Conservation (phyloP, 1,284 basidiomycete species). For the Hypsizygus ulmarius region DNA sequence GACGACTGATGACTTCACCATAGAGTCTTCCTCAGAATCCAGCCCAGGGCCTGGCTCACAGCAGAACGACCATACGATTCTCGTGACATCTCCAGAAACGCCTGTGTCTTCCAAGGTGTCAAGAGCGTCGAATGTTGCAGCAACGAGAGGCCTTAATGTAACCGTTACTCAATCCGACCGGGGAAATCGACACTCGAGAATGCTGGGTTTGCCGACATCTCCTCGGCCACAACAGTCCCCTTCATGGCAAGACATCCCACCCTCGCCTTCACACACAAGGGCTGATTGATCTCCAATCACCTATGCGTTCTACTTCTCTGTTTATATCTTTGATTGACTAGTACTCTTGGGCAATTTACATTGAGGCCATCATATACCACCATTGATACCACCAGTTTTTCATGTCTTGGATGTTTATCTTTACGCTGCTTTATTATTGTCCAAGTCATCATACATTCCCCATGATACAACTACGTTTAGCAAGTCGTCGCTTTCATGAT, state of each 20-base stretch:
- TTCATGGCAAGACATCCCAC: conserved; percentile 26
- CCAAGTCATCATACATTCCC: conserved; percentile 30
- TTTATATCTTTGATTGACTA: conserved; percentile 15
- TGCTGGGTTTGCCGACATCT: conserved; percentile 62
- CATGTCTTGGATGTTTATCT: conserved; percentile 15
- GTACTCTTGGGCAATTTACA: conserved; percentile 10
- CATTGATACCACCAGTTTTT: conserved; percentile 21
- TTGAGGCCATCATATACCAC: conserved; percentile 19
- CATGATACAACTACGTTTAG: conserved; percentile 31
- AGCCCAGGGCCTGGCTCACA: conserved; percentile 33
- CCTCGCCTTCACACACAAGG: conserved; percentile 12
- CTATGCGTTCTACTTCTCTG: conserved; percentile 7
- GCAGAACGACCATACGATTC: conserved; percentile 24
- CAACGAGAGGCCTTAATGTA: conserved; percentile 69
- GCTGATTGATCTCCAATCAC: conserved; percentile 8
- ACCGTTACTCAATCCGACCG: conserved; percentile 46
- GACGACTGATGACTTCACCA: conserved; percentile 57
- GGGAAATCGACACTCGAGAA: conserved; percentile 57
- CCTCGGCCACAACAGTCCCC: conserved; percentile 50
- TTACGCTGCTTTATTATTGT: conserved; percentile 31
- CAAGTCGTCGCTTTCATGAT: too few species aligned
- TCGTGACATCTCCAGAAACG: conserved; percentile 35
- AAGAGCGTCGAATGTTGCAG: conserved; percentile 60
- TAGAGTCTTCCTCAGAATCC: conserved; percentile 50
- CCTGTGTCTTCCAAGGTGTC: conserved; percentile 37